Percentiles rank a stretch among this genome's conserved stretches.
Conservation (phyloP, 2,329 filamentous ascomycete species). For the Fusarium nematophilum region DNA sequence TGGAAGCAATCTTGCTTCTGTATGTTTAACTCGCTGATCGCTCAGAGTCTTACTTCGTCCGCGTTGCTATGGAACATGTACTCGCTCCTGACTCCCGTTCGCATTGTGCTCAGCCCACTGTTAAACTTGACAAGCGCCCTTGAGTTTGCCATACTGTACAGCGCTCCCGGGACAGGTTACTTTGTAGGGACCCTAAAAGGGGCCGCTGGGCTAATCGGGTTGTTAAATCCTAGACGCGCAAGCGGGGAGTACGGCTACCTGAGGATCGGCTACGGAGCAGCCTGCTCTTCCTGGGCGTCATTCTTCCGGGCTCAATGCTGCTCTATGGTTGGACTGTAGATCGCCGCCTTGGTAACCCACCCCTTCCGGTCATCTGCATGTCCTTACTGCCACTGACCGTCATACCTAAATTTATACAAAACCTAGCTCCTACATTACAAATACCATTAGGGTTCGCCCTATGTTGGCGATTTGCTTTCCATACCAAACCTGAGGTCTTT, state of each 20-base stretch:
- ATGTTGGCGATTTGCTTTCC: no score
- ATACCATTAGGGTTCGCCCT: no score
- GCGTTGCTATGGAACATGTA: conserved; percentile 81
- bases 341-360: conserved; percentile 53
- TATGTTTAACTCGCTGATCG: not conserved
- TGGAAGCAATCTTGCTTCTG: no score
- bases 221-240: conserved; percentile 36
- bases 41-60: conserved; percentile 60
- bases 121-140: conserved; percentile 73
- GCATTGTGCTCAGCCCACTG: conserved; percentile 78
- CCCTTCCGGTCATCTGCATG: conserved; percentile 72
- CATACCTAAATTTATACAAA: no score
- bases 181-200: conserved; percentile 74
- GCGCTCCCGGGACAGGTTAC: conserved; percentile 76
- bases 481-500: no score
- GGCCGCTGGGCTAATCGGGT: not conserved
- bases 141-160: conserved; percentile 75
- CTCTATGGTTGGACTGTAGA: conserved; percentile 72
- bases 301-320: conserved; percentile 73
- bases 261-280: conserved; percentile 76
- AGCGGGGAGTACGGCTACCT: conserved; percentile 68
- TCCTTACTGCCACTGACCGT: no score
- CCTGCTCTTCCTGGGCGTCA: conserved; percentile 68
- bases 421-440: no score
- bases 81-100: conserved; percentile 73